Percentiles rank a stretch among this genome's conserved stretches.
Evolutionary conservation across 2,329 filamentous ascomycete species (phyloP).

Genomic region (Hymenoscyphus repandus): DNA sequence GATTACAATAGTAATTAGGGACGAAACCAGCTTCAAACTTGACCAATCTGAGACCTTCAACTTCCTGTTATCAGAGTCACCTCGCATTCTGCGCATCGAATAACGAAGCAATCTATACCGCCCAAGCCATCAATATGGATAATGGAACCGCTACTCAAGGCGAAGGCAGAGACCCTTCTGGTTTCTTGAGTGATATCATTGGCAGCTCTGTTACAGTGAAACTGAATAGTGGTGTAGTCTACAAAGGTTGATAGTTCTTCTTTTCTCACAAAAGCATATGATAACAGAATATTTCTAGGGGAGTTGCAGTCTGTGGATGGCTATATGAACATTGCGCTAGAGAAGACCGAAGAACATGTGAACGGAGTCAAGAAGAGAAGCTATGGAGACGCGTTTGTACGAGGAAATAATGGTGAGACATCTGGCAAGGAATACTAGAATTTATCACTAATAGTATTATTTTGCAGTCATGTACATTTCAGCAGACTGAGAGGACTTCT

Average conservation of each 20-base stretch:
- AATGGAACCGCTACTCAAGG: slow-evolving; percentile 55
- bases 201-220: slow-evolving; percentile 93
- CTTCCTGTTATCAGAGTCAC: no score
- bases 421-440: background rate
- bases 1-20: no score
- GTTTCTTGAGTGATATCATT: slow-evolving; percentile 91
- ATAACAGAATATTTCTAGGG: slow-evolving; percentile 46
- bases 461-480: slow-evolving; percentile 32
- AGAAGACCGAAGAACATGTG: slow-evolving; percentile 90
- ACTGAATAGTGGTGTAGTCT: slow-evolving; percentile 96
- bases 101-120: background rate
- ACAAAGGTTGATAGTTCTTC: slow-evolving; percentile 65
- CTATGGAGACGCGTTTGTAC: slow-evolving; percentile 92
- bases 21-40: no score
- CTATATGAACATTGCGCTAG: slow-evolving; percentile 99
- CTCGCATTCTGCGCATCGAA: background rate
- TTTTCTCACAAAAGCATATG: background rate
- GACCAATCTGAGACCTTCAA: background rate
- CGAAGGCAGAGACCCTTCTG: slow-evolving; percentile 87
- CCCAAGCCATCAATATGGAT: slow-evolving; percentile 54
- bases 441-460: slow-evolving; percentile 7
- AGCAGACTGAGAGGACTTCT: slow-evolving; percentile 23
- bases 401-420: slow-evolving; percentile 83
- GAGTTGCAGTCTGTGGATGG: slow-evolving; percentile 96
- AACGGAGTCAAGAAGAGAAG: slow-evolving; percentile 75